Evolutionary conservation across 1,139 yeast species (phyloP), one percentile per base, ranked within the genome.

Genomic region (Candida tunisiensis): DNA sequence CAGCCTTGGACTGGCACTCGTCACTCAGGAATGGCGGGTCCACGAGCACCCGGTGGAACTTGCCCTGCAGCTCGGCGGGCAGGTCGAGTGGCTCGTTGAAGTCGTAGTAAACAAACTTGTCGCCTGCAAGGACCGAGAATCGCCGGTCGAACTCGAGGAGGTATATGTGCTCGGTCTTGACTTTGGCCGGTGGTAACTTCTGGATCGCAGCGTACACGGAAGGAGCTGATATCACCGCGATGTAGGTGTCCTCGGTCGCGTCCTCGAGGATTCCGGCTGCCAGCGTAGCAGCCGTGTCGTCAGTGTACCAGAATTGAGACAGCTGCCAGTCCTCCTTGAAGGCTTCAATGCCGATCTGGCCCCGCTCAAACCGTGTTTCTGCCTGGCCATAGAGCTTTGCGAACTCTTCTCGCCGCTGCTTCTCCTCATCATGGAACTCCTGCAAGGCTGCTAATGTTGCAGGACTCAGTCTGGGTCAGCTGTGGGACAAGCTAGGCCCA

Each of bases 251-350:
- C 32, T 62, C 64, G 37, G 30, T 40, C n/a, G 92, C 91, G 5
- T 82, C 91, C 24, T 71, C 78, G 13, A 80, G 49, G 21, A 82
- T 55, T 11, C 79, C 91, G 33, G 62, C 65, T 1, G 79, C 91
- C 15, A 80, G 51, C 0, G 53, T 46, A 25, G 60, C 62, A 0
- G 94, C 83, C 1, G 94, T 83, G 4, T 57, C 55, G 34, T 80
- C 85, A 28, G 62, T 51, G 44, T 78, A 49, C 93, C 93, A 80
- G 51, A 83, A 83, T 48, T 83, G 95, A 0, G 93, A 79, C 23
- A 83, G 59, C 42, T 79, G 91, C 95, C 95, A 83, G 51, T 83
- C 93, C 51, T 83, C 94, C 45, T 75, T 64, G 50, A 83, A 83
- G 19, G 65, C 57, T 26, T 68, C 73, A 50, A 78, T 78, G 16